phyloP scores from a whole-genome alignment of 495 filamentous ascomycete species.

The Daldinia grandis region DNA sequence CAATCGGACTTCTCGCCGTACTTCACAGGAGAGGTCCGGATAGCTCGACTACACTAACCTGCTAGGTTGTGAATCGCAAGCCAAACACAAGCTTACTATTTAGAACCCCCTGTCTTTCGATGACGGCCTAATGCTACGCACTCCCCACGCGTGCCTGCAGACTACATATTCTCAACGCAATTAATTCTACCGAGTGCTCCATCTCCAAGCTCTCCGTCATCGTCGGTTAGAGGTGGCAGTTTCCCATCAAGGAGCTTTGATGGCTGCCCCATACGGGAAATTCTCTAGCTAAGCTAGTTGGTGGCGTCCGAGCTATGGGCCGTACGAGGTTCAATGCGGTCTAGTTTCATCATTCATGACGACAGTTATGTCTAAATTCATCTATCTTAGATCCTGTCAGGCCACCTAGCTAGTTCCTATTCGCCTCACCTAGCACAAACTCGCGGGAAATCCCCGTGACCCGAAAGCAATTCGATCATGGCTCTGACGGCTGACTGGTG shows the following conservation, averaged over 20 bases:
- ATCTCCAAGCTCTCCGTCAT: slow-evolving; percentile 23
- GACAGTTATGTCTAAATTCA: slow-evolving; percentile 31
- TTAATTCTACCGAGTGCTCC: slow-evolving; percentile 31
- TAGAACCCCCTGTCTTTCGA: slow-evolving; percentile 27
- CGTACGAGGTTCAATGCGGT: slow-evolving; percentile 23
- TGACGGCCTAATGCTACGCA: slow-evolving; percentile 37
- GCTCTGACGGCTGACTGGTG: slow-evolving; percentile 28
- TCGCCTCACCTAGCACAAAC: slow-evolving; percentile 16
- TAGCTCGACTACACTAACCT: not conserved
- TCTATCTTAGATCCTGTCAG: slow-evolving; percentile 17
- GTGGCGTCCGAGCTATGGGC: slow-evolving; percentile 17
- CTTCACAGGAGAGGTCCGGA: slow-evolving; percentile 15
- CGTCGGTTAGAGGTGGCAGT: slow-evolving; percentile 34
- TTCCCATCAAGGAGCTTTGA: slow-evolving; percentile 21
- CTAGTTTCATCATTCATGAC: slow-evolving; percentile 38
- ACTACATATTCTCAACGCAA: slow-evolving; percentile 20
- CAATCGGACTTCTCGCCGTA: slow-evolving; percentile 11
- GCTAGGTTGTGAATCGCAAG: slow-evolving; percentile 6
- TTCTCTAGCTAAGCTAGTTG: slow-evolving; percentile 18
- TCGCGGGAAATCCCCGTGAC: slow-evolving; percentile 21
- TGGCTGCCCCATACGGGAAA: slow-evolving; percentile 29
- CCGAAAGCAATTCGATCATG: slow-evolving; percentile 15
- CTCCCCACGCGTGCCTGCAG: slow-evolving; percentile 37
- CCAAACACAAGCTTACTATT: slow-evolving; percentile 35
- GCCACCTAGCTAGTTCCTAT: slow-evolving; percentile 22